Evolutionary conservation across 2,329 filamentous ascomycete species (phyloP), one percentile per base, ranked within the genome.

Genomic region (Teratosphaeria gauchensis): DNA sequence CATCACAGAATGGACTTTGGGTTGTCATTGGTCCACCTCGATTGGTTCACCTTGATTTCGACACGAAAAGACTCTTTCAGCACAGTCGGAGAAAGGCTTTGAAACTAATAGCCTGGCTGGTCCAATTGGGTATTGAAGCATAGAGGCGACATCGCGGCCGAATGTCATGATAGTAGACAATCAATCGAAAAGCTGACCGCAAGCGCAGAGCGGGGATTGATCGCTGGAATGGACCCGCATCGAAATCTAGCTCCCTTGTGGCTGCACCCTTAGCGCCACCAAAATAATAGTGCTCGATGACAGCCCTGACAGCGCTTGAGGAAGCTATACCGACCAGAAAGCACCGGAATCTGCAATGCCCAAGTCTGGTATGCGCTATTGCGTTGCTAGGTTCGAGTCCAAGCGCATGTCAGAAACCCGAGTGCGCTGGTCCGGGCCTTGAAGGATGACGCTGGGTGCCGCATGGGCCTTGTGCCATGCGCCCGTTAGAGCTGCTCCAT

Each of bases 401-500:
- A 56, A 51, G 56, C 58, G 32, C 51, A 55, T 55, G 35, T 51
- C 58, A 54, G 35, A 35, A 38, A 32, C 16, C 53, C 21, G 53
- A 55, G n/a, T 7, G 28, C 28, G 52, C 52, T 53, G 52, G 52
- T 55, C 33, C 21, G 53, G 12, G 30, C 53, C 51, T n/a, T 31
- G 30, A 33, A 28, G 21, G 30, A 28, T 53, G 56, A 35, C 56
- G 56, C 38, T 52, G 53, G 58, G 12, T 56, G 56, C 55, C 48
- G 58, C 56, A 60, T 60, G 53, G 59, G 32, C 48, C 59, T 33
- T 51, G 59, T 54, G 59, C 30, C 38, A 51, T 57, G 53, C 56
- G 59, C 56, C 59, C 59, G 59, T 56, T 54, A 52, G 51, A 52
- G 59, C 46, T 56, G 59, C 16, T 48, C 52, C 48, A 57, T 55